Percentiles rank a stretch among this genome's conserved stretches.
Conservation (phyloP, 345 rosid genomes). For the Fremontodendron californicum region DNA sequence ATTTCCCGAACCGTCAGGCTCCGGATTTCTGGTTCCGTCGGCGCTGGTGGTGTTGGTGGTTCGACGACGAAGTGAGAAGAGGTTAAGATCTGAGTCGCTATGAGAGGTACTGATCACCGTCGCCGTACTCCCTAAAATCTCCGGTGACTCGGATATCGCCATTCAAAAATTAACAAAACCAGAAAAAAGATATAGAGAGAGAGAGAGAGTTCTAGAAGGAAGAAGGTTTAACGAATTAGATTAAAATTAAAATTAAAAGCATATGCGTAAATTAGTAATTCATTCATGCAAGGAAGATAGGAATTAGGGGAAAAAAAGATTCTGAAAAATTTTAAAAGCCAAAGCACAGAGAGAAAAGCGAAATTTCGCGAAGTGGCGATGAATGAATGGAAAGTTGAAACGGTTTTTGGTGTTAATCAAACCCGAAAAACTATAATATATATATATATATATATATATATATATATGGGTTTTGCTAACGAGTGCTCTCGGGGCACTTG, state of each 20-base stretch:
- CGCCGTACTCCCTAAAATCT: constrained; percentile 7
- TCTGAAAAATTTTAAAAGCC: not conserved
- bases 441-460: too few species aligned
- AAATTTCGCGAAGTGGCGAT: constrained; percentile 9
- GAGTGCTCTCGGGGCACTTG: too few species aligned
- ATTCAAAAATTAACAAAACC: constrained; percentile 12
- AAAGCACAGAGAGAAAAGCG: not conserved
- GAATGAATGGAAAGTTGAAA: not conserved
- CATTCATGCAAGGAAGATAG: not conserved
- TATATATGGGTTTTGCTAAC: too few species aligned
- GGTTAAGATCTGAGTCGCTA: constrained; percentile 39
- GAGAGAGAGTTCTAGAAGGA: not conserved
- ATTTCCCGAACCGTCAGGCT: constrained; percentile 5
- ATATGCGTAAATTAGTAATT: not conserved
- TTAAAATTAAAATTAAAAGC: not conserved
- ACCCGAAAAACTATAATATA: not conserved
- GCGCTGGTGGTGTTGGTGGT: constrained; percentile 14
- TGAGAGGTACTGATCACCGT: not conserved
- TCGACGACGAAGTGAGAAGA: constrained; percentile 38
- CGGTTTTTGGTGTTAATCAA: not conserved
- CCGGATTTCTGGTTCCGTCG: constrained; percentile 5
- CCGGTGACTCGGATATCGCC: constrained; percentile 27
- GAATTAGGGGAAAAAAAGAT: not conserved
- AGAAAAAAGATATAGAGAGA: not conserved
- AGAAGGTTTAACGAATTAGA: not conserved